These are phyloP conservation scores for Symmetrospora coprosmae DNA, from an alignment of 768 basidiomycete species.

Conservation along the genomic window DNA sequence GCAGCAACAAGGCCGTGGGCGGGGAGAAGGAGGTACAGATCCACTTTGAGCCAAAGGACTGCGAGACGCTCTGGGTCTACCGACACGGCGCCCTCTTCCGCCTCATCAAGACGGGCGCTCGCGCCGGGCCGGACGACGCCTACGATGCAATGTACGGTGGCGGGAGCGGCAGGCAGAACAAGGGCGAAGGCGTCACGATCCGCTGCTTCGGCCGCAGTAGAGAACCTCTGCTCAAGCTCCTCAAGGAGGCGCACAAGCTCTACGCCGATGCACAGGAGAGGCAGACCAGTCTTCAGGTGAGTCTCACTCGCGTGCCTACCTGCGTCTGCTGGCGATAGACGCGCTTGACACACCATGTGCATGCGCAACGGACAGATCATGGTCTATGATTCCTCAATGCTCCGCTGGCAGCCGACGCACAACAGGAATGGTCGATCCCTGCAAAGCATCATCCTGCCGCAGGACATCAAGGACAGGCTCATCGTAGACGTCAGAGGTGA, in stretches of 20 bases:
- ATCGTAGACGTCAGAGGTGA: not conserved
- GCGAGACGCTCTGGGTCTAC: not conserved
- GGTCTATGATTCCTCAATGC: not conserved
- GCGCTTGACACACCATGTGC: no score
- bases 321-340: no score
- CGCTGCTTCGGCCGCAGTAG: not conserved
- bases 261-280: not conserved
- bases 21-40: no score
- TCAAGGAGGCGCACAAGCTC: not conserved
- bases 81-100: not conserved
- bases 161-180: not conserved
- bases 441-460: not conserved
- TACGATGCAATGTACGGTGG: not conserved
- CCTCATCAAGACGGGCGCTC: no score
- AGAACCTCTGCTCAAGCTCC: not conserved
- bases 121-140: no score
- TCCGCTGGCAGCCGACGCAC: not conserved
- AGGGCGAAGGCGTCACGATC: not conserved
- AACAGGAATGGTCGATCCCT: not conserved
- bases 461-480: not conserved
- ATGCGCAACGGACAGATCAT: no score
- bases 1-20: no score
- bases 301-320: no score
- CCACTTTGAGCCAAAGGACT: no score
- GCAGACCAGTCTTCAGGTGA: not conserved